Conservation (phyloP, 495 filamentous ascomycete species). For the Xylaria scruposa region DNA sequence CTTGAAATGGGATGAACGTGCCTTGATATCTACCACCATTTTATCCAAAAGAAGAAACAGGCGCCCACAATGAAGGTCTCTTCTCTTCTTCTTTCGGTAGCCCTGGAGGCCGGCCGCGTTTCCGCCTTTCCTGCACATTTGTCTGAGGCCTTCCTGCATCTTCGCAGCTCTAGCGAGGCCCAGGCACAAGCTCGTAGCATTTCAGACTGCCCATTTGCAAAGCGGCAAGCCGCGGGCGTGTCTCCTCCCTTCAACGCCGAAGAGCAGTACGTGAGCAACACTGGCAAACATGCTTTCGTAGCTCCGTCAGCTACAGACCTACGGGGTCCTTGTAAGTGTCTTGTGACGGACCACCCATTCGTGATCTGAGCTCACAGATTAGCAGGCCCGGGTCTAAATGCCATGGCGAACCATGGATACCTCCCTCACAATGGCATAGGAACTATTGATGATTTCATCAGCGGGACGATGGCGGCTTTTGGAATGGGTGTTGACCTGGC, state of each 20-base stretch:
- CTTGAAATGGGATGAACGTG: not conserved
- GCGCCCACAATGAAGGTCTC: not conserved
- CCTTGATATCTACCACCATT: not conserved
- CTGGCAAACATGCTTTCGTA: conserved; percentile 49
- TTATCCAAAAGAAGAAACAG: not conserved
- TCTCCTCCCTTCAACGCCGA: conserved; percentile 28
- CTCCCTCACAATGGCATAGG: conserved; percentile 60
- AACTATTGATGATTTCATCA: conserved; percentile 43
- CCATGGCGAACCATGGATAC: conserved; percentile 62
- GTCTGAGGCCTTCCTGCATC: not conserved
- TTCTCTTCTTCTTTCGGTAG: not conserved
- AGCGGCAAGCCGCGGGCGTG: not conserved
- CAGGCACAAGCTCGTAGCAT: not conserved
- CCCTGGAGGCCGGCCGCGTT: not conserved
- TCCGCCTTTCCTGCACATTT: not conserved
- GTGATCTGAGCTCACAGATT: conserved; percentile 46
- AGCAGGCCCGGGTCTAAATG: conserved; percentile 61
- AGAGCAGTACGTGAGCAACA: conserved; percentile 37
- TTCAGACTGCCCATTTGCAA: not conserved
- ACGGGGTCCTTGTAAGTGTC: conserved; percentile 18
- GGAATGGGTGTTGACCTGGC: conserved; percentile 60
- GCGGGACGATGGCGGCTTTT: conserved; percentile 46
- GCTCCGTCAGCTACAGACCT: conserved; percentile 40
- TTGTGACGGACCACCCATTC: conserved; percentile 28
- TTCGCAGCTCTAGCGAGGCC: not conserved